phyloP scores from a whole-genome alignment of 495 filamentous ascomycete species.

The Jackrogersella multiformis region DNA sequence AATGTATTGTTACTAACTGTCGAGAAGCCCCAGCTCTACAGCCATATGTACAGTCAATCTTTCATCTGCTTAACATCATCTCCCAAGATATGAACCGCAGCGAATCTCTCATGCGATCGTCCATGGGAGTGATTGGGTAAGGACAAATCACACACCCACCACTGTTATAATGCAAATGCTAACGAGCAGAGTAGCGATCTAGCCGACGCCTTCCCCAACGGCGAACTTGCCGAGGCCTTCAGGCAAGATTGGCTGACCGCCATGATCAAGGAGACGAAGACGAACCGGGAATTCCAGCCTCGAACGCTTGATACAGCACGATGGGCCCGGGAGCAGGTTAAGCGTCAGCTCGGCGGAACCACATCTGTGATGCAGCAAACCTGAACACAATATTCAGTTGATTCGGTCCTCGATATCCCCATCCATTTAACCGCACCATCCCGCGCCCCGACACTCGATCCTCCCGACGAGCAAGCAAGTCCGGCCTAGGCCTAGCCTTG shows the following conservation, averaged over 20 bases:
- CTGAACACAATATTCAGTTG: slow-evolving; percentile 41
- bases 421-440: slow-evolving; percentile 20
- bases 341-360: slow-evolving; percentile 77
- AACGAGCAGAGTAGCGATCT: slow-evolving; percentile 73
- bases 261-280: slow-evolving; percentile 86
- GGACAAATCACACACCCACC: slow-evolving; percentile 36
- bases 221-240: slow-evolving; percentile 84
- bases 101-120: slow-evolving; percentile 87
- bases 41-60: slow-evolving; percentile 85
- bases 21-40: slow-evolving; percentile 70
- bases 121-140: slow-evolving; percentile 97
- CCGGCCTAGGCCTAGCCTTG: slow-evolving; percentile 38
- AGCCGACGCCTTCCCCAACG: slow-evolving; percentile 90
- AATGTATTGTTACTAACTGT: slow-evolving; percentile 33
- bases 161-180: slow-evolving; percentile 42
- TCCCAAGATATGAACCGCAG: slow-evolving; percentile 84
- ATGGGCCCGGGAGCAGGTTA: slow-evolving; percentile 97
- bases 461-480: slow-evolving; percentile 45
- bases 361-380: slow-evolving; percentile 58
- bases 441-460: slow-evolving; percentile 41
- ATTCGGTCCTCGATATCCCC: slow-evolving; percentile 17
- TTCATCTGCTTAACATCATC: slow-evolving; percentile 84
- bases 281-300: slow-evolving; percentile 80
- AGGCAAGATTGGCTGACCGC: slow-evolving; percentile 86
- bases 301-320: slow-evolving; percentile 94